A percentile compares a stretch with the other conserved stretches of the same genome.
These are phyloP conservation scores for Penicillium alfredii DNA, from an alignment of 495 filamentous ascomycete genomes.

Conservation along the genomic window DNA sequence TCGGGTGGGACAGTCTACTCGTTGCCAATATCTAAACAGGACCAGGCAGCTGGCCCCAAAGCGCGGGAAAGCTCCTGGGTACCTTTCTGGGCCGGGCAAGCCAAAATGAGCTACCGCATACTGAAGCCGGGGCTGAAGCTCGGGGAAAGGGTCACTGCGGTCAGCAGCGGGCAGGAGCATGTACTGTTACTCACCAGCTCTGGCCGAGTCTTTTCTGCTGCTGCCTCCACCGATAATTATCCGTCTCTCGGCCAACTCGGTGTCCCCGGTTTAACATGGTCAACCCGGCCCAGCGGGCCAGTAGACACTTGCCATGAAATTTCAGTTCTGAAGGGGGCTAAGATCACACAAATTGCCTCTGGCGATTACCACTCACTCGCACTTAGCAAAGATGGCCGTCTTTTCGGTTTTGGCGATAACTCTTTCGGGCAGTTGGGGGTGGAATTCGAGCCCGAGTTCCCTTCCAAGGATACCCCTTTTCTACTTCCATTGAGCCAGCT, in stretches of 20 bases:
- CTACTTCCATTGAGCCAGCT: constrained; percentile 61
- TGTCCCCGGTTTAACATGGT: constrained; percentile 73
- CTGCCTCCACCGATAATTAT: constrained; percentile 68
- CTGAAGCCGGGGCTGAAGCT: constrained; percentile 64
- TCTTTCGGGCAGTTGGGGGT: constrained; percentile 79
- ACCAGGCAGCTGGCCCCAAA: constrained; percentile 62
- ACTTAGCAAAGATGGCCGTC: constrained; percentile 63
- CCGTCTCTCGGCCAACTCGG: constrained; percentile 83
- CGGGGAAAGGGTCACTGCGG: constrained; percentile 67
- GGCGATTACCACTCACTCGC: constrained; percentile 85
- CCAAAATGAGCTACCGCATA: constrained; percentile 62
- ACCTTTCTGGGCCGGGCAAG: constrained; percentile 59
- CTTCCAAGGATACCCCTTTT: constrained; percentile 62
- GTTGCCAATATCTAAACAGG: constrained; percentile 65
- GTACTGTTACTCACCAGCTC: constrained; percentile 76
- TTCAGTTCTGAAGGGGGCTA: constrained; percentile 53
- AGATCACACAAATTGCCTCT: constrained; percentile 66
- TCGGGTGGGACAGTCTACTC: constrained; percentile 81
- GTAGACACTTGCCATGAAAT: constrained; percentile 79
- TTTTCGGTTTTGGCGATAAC: constrained; percentile 92
- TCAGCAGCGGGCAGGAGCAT: constrained; percentile 78
- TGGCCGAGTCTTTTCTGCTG: constrained; percentile 81
- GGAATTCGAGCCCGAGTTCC: constrained; percentile 52
- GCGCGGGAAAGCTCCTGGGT: constrained; percentile 62
- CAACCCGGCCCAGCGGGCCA: constrained; percentile 66